phyloP scores from a whole-genome alignment of 306 rosid genomes.

The Delonix regia region DNA sequence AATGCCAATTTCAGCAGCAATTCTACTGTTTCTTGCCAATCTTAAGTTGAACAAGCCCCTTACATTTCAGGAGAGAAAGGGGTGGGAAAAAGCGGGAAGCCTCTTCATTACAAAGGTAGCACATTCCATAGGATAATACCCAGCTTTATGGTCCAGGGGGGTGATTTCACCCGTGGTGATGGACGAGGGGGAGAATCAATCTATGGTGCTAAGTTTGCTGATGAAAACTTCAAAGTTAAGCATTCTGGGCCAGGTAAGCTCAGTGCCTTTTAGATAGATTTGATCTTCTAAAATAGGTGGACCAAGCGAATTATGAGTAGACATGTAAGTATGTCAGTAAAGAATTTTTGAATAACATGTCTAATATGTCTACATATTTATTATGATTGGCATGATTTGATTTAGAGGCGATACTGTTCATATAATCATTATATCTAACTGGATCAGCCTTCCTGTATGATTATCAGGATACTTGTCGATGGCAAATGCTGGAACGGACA shows the following conservation, averaged over 20 bases:
- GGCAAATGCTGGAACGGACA: slow-evolving; percentile 91
- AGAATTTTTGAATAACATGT: background rate
- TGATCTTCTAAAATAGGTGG: background rate
- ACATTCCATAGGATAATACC: slow-evolving; percentile 69
- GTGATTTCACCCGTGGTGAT: slow-evolving; percentile 71
- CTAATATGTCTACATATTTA: background rate
- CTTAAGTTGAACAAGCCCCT: background rate
- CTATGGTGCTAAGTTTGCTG: slow-evolving; percentile 62
- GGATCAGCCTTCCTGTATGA: slow-evolving; percentile 11
- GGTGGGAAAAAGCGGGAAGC: slow-evolving; percentile 52
- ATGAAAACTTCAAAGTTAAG: slow-evolving; percentile 68
- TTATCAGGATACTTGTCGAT: slow-evolving; percentile 73
- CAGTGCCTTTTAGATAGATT: slow-evolving; percentile 1
- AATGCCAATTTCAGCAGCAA: background rate
- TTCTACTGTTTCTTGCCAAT: background rate
- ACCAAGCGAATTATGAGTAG: background rate
- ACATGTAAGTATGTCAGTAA: background rate
- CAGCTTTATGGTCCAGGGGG: slow-evolving; percentile 75
- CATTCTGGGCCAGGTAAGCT: slow-evolving; percentile 65
- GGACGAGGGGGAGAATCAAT: slow-evolving; percentile 75
- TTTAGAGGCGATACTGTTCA: background rate
- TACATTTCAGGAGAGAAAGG: slow-evolving; percentile 70
- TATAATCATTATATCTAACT: slow-evolving; percentile 17
- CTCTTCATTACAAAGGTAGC: slow-evolving; percentile 69
- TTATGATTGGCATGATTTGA: background rate